Evolutionary conservation across 768 basidiomycete genomes (phyloP).

Genomic region (Boletus subparvulus): DNA sequence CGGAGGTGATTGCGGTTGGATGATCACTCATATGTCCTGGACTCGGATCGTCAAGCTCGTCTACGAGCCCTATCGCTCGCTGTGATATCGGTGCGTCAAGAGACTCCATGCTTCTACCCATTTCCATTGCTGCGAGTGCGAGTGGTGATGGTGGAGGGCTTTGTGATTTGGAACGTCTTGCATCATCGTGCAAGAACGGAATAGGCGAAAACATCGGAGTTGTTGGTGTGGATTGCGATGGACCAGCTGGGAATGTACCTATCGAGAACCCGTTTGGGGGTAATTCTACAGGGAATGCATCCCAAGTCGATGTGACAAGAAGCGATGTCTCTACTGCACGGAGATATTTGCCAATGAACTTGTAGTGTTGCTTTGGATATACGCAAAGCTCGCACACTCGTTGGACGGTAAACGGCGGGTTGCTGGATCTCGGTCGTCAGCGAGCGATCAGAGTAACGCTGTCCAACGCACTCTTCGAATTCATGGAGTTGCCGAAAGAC

Average conservation of each 20-base stretch:
- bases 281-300: conserved; percentile 59
- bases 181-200: conserved; percentile 82
- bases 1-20: conserved; percentile 65
- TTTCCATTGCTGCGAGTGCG: conserved; percentile 42
- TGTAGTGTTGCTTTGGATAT: conserved; percentile 69
- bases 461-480: conserved; percentile 64
- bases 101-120: conserved; percentile 35
- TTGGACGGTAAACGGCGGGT: conserved; percentile 87
- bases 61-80: conserved; percentile 72
- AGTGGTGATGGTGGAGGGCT: conserved; percentile 80
- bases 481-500: conserved; percentile 68
- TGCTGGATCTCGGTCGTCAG: conserved; percentile 30
- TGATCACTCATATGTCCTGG: conserved; percentile 84
- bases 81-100: conserved; percentile 37
- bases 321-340: conserved; percentile 81
- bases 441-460: not conserved
- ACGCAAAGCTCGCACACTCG: conserved; percentile 81
- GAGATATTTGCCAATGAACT: conserved; percentile 79
- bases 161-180: conserved; percentile 73
- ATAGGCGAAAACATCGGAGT: conserved; percentile 89
- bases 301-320: conserved; percentile 79
- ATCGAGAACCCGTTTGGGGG: conserved; percentile 28
- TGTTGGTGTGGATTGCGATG: conserved; percentile 57
- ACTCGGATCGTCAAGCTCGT: conserved; percentile 81
- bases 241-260: conserved; percentile 40